Evolutionary conservation across 257 asterid species (phyloP).

Genomic region (Gentiana straminea): DNA sequence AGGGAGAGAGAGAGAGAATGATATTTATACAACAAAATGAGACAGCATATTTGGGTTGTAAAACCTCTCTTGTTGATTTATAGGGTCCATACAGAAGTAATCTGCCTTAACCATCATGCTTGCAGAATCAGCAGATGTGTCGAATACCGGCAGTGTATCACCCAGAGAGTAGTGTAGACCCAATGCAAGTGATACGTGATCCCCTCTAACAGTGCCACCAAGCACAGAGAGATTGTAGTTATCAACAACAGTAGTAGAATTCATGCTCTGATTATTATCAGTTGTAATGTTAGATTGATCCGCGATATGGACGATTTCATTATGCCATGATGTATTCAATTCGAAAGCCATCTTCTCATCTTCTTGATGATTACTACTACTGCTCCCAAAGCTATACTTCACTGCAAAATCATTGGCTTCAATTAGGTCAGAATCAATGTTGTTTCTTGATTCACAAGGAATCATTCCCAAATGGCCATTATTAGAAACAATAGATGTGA

Average conservation of each 20-base stretch:
- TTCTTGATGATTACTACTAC: constrained; percentile 8
- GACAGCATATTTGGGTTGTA: constrained; percentile 34
- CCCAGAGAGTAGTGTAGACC: constrained; percentile 32
- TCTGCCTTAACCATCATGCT: constrained; percentile 30
- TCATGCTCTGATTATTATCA: constrained; percentile 4
- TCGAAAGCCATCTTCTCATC: constrained; percentile 20
- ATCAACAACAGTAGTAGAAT: constrained; percentile 11
- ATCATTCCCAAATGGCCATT: constrained; percentile 12
- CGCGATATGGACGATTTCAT: constrained; percentile 10
- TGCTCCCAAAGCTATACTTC: constrained; percentile 19
- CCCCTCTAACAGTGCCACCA: constrained; percentile 14
- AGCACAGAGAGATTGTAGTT: constrained; percentile 17
- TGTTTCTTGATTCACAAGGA: constrained; percentile 15
- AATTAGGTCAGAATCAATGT: constrained; percentile 16
- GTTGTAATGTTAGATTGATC: constrained; percentile 10
- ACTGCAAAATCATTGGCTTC: constrained; percentile 14
- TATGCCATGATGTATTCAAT: constrained; percentile 9
- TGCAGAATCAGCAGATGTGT: constrained; percentile 20
- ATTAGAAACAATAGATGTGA: constrained; percentile 16
- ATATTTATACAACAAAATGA: constrained; percentile 37
- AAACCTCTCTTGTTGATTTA: constrained; percentile 49
- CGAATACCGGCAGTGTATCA: constrained; percentile 8
- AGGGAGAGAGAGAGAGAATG: neutral
- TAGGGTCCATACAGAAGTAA: constrained; percentile 32
- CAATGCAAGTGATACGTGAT: constrained; percentile 48